phyloP scores from a whole-genome alignment of 768 basidiomycete genomes.

The Termitomyces sp. region DNA sequence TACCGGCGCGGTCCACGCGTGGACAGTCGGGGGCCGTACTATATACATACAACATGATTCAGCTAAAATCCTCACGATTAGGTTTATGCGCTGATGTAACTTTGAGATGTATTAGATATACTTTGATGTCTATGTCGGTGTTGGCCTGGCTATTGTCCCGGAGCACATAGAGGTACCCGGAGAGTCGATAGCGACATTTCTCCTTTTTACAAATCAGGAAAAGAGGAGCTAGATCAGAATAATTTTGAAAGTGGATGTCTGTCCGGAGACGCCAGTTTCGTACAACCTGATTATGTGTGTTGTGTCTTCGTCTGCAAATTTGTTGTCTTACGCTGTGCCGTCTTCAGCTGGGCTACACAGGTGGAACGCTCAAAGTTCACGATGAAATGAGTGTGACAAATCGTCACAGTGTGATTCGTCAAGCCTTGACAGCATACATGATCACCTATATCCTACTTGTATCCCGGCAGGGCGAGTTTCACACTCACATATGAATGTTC shows the following conservation, averaged over 20 bases:
- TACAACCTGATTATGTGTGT: not conserved
- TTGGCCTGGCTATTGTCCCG: not conserved
- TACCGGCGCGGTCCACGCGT: no score
- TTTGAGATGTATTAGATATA: not conserved
- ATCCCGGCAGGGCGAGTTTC: constrained; percentile 80
- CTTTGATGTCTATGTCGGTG: not conserved
- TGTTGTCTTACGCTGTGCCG: no score
- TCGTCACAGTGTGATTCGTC: constrained; percentile 8
- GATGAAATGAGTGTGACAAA: not conserved
- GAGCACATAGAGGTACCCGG: not conserved
- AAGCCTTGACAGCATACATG: constrained; percentile 35
- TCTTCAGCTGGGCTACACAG: no score
- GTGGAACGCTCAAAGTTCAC: no score
- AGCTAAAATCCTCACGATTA: no score
- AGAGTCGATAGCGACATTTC: not conserved
- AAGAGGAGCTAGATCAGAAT: not conserved
- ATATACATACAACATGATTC: no score
- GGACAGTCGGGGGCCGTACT: no score
- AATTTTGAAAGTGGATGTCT: not conserved
- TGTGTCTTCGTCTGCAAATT: not conserved
- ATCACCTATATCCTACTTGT: constrained; percentile 98
- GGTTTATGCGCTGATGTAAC: not conserved
- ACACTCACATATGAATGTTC: constrained; percentile 4
- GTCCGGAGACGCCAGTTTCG: not conserved
- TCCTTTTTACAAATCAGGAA: constrained; percentile 6